phyloP scores from a whole-genome alignment of 2,329 filamentous ascomycete genomes.

The Aspergillus sp. region DNA sequence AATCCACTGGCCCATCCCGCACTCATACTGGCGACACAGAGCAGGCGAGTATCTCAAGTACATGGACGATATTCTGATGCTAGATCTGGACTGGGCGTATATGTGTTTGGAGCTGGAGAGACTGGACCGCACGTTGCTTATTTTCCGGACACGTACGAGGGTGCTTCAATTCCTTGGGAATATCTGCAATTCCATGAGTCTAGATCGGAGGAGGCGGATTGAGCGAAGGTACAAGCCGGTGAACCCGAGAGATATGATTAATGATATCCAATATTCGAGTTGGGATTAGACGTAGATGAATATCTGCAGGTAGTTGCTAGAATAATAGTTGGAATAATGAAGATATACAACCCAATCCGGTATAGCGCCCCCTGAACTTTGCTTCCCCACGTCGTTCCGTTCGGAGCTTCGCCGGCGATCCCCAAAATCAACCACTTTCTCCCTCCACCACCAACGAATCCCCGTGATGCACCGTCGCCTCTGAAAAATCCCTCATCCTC shows the following conservation, averaged over 20 bases:
- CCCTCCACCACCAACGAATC: background rate
- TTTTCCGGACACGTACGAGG: background rate
- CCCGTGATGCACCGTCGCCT: conserved; percentile 3
- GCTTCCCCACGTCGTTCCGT: conserved; percentile 3
- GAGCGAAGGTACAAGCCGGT: too few species aligned
- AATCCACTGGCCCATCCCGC: background rate
- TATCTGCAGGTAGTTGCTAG: background rate
- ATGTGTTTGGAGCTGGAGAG: background rate
- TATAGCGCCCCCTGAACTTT: background rate
- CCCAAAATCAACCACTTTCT: background rate
- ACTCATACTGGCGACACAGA: background rate
- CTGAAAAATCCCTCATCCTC: conserved; percentile 6
- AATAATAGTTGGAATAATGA: background rate
- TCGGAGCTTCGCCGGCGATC: conserved; percentile 1
- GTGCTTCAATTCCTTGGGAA: background rate
- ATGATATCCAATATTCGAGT: too few species aligned
- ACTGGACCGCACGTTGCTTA: background rate
- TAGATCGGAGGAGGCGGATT: too few species aligned
- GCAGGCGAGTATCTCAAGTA: background rate
- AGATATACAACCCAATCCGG: background rate
- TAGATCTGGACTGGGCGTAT: background rate
- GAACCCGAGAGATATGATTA: too few species aligned
- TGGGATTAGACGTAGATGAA: too few species aligned
- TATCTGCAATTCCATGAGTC: too few species aligned
- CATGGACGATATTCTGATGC: background rate